Percentiles rank a stretch among this genome's conserved stretches.
Conservation (phyloP, 2,329 filamentous ascomycete species). For the Hypoxylon sp. region DNA sequence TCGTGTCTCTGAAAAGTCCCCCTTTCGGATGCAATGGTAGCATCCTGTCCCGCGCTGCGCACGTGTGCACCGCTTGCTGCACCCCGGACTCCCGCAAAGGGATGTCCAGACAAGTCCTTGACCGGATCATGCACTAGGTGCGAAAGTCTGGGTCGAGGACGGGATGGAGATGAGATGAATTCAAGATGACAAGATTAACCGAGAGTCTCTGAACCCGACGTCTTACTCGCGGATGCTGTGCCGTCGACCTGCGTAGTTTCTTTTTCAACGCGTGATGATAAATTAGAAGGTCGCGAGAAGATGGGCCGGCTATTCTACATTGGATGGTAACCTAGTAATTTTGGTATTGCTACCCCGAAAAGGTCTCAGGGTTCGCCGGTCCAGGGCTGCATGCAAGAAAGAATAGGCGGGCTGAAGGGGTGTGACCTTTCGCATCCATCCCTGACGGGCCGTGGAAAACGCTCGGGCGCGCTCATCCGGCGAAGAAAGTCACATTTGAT, state of each 20-base stretch:
- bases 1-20: conserved; percentile 13
- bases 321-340: conserved; percentile 11
- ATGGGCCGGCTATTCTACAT: conserved; percentile 28
- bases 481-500: conserved; percentile 22
- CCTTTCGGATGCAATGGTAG: conserved; percentile 34
- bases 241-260: background rate
- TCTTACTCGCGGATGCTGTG: conserved; percentile 7
- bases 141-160: conserved; percentile 16
- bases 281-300: conserved; percentile 25
- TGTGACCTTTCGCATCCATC: conserved; percentile 6
- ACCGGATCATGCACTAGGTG: conserved; percentile 11
- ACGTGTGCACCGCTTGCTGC: conserved; percentile 39
- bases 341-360: conserved; percentile 18
- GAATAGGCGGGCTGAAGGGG: conserved; percentile 14
- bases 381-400: conserved; percentile 30
- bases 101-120: conserved; percentile 6
- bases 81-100: conserved; percentile 33
- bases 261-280: conserved; percentile 16
- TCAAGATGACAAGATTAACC: conserved; percentile 17
- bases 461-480: conserved; percentile 28
- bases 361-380: conserved; percentile 21
- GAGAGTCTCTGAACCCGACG: conserved; percentile 21
- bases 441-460: conserved; percentile 27
- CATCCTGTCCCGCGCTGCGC: conserved; percentile 37
- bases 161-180: conserved; percentile 20